Evolutionary conservation across 2,329 filamentous ascomycete species (phyloP).

Genomic region (Ceratocystis diversiconidia): DNA sequence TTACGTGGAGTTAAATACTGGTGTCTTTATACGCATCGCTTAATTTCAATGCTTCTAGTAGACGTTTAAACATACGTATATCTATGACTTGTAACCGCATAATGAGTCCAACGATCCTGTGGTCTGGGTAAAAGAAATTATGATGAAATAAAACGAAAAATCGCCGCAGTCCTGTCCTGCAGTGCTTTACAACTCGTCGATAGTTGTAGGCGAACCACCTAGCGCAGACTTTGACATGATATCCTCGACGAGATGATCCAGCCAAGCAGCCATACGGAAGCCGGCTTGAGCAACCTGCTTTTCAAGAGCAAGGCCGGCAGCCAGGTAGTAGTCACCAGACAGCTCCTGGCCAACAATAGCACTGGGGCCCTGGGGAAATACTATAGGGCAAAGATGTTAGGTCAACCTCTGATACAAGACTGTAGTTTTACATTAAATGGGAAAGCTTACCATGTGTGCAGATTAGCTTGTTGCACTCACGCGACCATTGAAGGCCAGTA

Average conservation of each 20-base stretch:
- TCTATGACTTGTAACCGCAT: background rate
- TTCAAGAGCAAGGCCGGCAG: constrained; percentile 50
- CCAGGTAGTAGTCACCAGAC: constrained; percentile 47
- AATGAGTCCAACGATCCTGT: background rate
- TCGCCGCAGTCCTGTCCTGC: background rate
- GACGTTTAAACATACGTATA: background rate
- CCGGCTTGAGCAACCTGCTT: constrained; percentile 54
- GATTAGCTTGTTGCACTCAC: constrained; percentile 47
- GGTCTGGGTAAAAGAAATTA: background rate
- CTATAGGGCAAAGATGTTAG: constrained; percentile 24
- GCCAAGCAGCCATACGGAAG: constrained; percentile 52
- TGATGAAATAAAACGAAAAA: background rate
- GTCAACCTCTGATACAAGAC: background rate
- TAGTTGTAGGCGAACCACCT: background rate
- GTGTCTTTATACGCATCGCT: too few relatives aligned
- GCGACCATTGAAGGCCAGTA: constrained; percentile 50
- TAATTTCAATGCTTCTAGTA: too few relatives aligned
- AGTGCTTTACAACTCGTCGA: constrained; percentile 3
- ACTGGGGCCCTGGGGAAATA: constrained; percentile 46
- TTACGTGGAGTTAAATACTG: too few relatives aligned
- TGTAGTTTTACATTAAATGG: background rate
- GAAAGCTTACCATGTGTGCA: constrained; percentile 41
- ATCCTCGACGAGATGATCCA: constrained; percentile 44
- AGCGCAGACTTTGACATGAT: constrained; percentile 20
- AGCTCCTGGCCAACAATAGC: constrained; percentile 47